phyloP scores from a whole-genome alignment of 306 rosid genomes.

The Vigna angularis region DNA sequence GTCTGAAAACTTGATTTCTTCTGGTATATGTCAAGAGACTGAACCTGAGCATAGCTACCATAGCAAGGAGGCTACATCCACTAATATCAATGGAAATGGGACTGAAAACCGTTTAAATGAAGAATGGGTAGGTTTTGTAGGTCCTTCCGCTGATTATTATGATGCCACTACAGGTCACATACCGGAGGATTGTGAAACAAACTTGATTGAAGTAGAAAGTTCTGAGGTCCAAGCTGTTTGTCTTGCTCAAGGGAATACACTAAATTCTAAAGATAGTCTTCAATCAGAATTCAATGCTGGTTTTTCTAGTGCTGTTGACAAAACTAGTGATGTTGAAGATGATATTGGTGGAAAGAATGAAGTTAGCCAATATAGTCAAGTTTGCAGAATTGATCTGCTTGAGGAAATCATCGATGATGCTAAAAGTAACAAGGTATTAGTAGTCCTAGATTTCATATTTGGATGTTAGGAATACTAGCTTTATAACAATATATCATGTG shows the following conservation, averaged over 20 bases:
- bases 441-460: slow-evolving; percentile 28
- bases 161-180: slow-evolving; percentile 17
- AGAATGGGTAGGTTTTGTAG: slow-evolving; percentile 39
- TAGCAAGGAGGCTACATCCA: slow-evolving; percentile 13
- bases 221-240: slow-evolving; percentile 38
- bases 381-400: slow-evolving; percentile 64
- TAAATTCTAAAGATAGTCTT: slow-evolving; percentile 39
- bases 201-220: slow-evolving; percentile 39
- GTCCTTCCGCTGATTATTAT: slow-evolving; percentile 28
- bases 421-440: slow-evolving; percentile 81
- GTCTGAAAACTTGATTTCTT: slow-evolving; percentile 38
- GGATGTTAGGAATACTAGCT: slow-evolving; percentile 7
- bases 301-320: slow-evolving; percentile 41
- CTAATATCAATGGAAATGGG: slow-evolving; percentile 36
- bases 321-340: slow-evolving; percentile 49
- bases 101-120: slow-evolving; percentile 20
- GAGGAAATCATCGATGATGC: slow-evolving; percentile 83
- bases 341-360: slow-evolving; percentile 39
- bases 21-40: slow-evolving; percentile 39
- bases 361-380: slow-evolving; percentile 52
- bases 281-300: slow-evolving; percentile 42
- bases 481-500: slow-evolving; percentile 10
- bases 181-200: slow-evolving; percentile 41
- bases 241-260: slow-evolving; percentile 34
- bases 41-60: slow-evolving; percentile 38